phyloP scores from a whole-genome alignment of 805 yeast genomes.

The Teunomyces panamensis region DNA sequence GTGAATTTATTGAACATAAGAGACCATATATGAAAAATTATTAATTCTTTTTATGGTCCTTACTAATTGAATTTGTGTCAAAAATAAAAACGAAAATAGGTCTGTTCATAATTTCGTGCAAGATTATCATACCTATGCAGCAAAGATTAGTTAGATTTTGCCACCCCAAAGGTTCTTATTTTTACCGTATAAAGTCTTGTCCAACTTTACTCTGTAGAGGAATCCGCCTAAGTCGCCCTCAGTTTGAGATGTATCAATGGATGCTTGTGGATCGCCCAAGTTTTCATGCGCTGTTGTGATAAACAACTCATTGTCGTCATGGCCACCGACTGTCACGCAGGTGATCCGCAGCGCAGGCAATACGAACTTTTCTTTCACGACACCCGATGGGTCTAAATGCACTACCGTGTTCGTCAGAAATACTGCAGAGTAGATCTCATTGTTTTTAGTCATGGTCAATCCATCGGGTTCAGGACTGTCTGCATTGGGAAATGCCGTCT shows the following conservation, averaged over 20 bases:
- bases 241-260: conserved; percentile 19
- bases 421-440: conserved; percentile 62
- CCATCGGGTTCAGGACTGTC: conserved; percentile 76
- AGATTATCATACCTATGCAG: background rate
- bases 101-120: background rate
- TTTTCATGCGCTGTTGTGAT: conserved; percentile 64
- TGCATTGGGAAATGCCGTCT: conserved; percentile 11
- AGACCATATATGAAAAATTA: background rate
- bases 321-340: conserved; percentile 63
- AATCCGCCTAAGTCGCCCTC: conserved; percentile 60
- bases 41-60: background rate
- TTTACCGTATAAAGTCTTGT: conserved; percentile 25
- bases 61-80: background rate
- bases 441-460: conserved; percentile 52
- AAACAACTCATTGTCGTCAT: conserved; percentile 52
- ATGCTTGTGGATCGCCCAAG: conserved; percentile 35
- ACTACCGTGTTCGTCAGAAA: conserved; percentile 60
- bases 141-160: conserved; percentile 3
- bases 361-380: conserved; percentile 45
- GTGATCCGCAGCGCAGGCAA: conserved; percentile 63
- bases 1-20: background rate
- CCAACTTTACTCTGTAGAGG: conserved; percentile 46
- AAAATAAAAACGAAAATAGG: background rate
- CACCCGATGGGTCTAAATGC: conserved; percentile 49
- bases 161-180: conserved; percentile 32